A percentile compares a stretch with the other conserved stretches of the same genome.
Conservation (phyloP, 306 rosid species). For the Pyrus bretschneideri region DNA sequence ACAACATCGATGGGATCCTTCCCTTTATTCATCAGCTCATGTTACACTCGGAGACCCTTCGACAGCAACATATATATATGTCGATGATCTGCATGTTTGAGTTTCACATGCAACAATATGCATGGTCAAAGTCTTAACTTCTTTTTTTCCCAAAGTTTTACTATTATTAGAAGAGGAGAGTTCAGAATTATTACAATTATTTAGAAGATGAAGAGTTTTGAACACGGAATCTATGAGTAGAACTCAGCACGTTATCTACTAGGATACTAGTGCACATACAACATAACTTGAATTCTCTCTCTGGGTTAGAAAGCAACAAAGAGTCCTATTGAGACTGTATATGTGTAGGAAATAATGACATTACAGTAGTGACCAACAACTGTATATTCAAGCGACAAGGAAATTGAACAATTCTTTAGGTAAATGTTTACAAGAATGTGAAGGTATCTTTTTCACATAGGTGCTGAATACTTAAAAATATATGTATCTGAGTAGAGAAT, state of each 20-base stretch:
- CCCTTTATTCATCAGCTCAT: constrained; percentile 12
- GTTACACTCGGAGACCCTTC: constrained; percentile 22
- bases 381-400: not conserved
- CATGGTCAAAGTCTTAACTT: constrained; percentile 3
- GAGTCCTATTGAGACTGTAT: too few species aligned
- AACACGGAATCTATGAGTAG: too few species aligned
- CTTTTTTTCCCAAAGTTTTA: too few species aligned
- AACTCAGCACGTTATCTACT: too few species aligned
- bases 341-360: not conserved
- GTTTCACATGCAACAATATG: constrained; percentile 7
- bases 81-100: constrained; percentile 17
- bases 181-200: too few species aligned
- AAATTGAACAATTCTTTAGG: not conserved
- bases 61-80: not conserved
- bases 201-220: too few species aligned
- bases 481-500: not conserved
- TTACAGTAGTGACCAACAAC: not conserved
- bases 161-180: too few species aligned
- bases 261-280: too few species aligned
- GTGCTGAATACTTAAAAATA: not conserved
- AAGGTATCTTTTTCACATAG: not conserved
- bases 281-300: too few species aligned
- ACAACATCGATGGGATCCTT: not conserved
- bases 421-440: constrained; percentile 2
- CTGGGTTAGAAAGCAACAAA: too few species aligned